Base-by-base conservation (phyloP, 176 grass and related monocot species). In the Saccharum officinarum region DNA sequence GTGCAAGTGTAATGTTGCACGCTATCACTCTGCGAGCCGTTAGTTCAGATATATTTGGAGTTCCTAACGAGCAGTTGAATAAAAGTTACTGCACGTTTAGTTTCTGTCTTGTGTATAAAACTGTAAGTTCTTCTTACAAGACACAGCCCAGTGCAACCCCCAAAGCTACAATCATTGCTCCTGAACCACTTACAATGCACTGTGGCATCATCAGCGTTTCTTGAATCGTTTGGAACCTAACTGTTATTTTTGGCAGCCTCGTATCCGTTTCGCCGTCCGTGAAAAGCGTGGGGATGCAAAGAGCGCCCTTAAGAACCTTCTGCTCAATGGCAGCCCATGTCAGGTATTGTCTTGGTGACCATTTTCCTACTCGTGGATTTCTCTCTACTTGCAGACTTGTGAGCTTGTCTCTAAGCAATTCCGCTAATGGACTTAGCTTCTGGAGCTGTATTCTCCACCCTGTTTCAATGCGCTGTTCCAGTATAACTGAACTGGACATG, bases 231-330 rank as follows among this genome's bases (percentile, higher is more conserved):
- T 31, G 33, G 17, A 33, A 26, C 57, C 28, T 65, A 41, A 84
- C 17, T 3, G 11, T 18, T 73, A 3, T 82, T 82, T 65, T 85
- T 14, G 26, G 80, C 81, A 98, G 93, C 90, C 87, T 78, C 65
- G 33, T 54, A 49, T 95, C 70, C 84, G 83, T 45, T 95, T 85
- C 25, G 22, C 78, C 3, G 81, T 98, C 68, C 93, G 68, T 47
- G 86, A 95, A 39, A 98, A 95, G 89, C 87, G 89, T 33, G 63
- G 59, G 41, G 93, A 95, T 79, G 85, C 95, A 15, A 95, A 88
- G 87, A 79, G 62, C 4, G 89, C 95, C 31, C 85, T 98, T 1
- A 95, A 88, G 75, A 92, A 92, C 80, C 50, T 98, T 78, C 83
- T 92, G 57, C 86, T 95, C 23, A 87, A 88, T 61, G 95, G 87